A percentile compares a stretch with the other conserved stretches of the same genome.
Evolutionary conservation across 495 filamentous ascomycete species (phyloP).

Genomic region (Pseudoneurospora amorphoporcata): DNA sequence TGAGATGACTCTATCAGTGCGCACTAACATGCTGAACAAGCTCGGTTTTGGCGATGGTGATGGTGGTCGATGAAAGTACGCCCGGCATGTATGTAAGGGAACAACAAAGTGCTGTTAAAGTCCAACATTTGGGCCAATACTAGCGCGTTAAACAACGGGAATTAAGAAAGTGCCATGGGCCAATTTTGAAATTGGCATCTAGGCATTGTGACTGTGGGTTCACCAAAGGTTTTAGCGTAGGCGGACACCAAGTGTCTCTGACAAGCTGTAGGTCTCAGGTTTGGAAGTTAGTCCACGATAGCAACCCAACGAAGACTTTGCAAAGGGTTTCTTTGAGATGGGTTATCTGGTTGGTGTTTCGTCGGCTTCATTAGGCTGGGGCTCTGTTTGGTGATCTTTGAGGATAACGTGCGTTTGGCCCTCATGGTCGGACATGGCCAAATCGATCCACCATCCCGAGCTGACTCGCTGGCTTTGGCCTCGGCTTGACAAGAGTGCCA

Average conservation of each 20-base stretch:
- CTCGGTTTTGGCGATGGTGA: not conserved
- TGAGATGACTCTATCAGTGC: not conserved
- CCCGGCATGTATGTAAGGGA: not conserved
- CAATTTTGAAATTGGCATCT: not conserved
- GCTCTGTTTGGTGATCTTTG: not conserved
- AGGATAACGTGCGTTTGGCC: not conserved
- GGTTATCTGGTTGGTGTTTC: not conserved
- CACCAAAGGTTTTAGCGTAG: not conserved
- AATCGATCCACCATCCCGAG: not conserved
- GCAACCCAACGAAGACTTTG: not conserved
- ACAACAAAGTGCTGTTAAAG: not conserved
- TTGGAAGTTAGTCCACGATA: not conserved
- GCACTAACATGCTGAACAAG: not conserved
- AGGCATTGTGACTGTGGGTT: not conserved
- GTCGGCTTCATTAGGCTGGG: not conserved
- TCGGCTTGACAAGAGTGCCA: not conserved
- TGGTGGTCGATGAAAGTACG: not conserved
- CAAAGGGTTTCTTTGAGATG: too few relatives aligned
- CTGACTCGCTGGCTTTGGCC: not conserved
- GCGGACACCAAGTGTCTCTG: not conserved
- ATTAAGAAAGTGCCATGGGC: not conserved
- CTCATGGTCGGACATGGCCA: not conserved
- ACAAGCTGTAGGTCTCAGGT: not conserved
- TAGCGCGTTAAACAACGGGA: not conserved
- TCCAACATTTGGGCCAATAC: not conserved